These are phyloP conservation scores for Blastocystis sp. DNA, from an alignment of 352 stramenopile species.

Conservation along the genomic window DNA sequence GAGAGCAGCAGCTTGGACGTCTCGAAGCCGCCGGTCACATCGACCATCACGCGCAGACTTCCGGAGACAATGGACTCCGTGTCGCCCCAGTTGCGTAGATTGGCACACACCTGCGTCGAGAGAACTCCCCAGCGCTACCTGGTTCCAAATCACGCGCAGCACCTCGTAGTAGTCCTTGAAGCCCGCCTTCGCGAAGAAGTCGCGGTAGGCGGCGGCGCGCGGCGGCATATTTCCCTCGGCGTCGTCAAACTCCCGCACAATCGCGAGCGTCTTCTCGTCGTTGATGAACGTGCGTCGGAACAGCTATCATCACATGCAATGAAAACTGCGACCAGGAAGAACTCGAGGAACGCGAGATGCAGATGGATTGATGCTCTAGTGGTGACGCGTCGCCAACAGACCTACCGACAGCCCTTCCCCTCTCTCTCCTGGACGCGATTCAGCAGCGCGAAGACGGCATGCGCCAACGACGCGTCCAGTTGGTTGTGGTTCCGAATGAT, in stretches of 20 bases:
- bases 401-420: neutral
- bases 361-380: neutral
- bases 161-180: neutral
- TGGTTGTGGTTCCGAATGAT: slow-evolving; percentile 12
- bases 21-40: slow-evolving; percentile 28
- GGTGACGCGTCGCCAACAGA: neutral
- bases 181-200: slow-evolving; percentile 18
- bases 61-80: neutral
- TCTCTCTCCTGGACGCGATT: neutral
- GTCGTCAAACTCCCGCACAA: slow-evolving; percentile 22
- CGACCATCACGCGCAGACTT: neutral
- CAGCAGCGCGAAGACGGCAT: neutral
- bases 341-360: slow-evolving; percentile 31
- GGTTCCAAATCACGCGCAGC: slow-evolving; percentile 29
- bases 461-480: neutral
- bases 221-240: neutral
- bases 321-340: neutral
- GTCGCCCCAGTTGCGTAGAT: slow-evolving; percentile 18
- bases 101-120: neutral
- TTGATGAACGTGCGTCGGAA: slow-evolving; percentile 49
- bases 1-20: neutral
- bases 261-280: slow-evolving; percentile 33
- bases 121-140: neutral
- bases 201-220: neutral
- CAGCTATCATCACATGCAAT: neutral